These are phyloP conservation scores for Salisapilia sapeloensis DNA, from an alignment of 352 stramenopile genomes.

Conservation along the genomic window DNA sequence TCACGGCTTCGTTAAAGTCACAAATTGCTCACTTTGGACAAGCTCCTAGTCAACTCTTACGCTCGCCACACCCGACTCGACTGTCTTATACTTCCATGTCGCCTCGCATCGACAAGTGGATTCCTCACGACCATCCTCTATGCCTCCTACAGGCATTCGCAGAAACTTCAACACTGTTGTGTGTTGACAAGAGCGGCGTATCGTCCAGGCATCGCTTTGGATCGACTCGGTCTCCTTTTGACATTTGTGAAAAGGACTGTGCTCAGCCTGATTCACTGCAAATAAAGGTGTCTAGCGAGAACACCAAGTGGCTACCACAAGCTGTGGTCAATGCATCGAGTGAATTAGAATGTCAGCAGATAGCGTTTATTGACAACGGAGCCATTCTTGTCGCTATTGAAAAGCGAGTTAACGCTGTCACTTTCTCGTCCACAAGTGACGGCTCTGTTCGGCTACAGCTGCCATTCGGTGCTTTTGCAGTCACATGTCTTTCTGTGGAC, in stretches of 20 bases:
- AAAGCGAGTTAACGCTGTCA: constrained; percentile 58
- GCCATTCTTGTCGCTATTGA: constrained; percentile 45
- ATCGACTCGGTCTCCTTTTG: background rate
- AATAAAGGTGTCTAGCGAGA: background rate
- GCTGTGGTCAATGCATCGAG: background rate
- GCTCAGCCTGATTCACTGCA: too few species aligned
- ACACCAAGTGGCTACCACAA: background rate
- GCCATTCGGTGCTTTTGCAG: constrained; percentile 49
- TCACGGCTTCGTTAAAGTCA: constrained; percentile 88
- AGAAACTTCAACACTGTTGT: constrained; percentile 32
- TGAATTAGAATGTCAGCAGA: constrained; percentile 6
- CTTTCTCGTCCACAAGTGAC: constrained; percentile 55
- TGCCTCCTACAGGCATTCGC: constrained; percentile 24
- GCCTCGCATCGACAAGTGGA: background rate
- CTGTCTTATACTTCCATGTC: constrained; percentile 1
- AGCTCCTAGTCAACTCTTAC: constrained; percentile 94
- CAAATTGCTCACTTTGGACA: constrained; percentile 98
- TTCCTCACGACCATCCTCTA: constrained; percentile 51
- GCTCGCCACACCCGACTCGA: constrained; percentile 57
- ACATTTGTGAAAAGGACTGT: background rate
- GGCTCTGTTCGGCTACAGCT: constrained; percentile 51
- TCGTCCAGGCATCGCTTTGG: constrained; percentile 55
- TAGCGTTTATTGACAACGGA: constrained; percentile 36
- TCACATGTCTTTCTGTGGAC: constrained; percentile 43
- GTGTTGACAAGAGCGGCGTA: constrained; percentile 46